phyloP scores from a whole-genome alignment of 108 stramenopile species.

The Poteriospumella lacustris region DNA sequence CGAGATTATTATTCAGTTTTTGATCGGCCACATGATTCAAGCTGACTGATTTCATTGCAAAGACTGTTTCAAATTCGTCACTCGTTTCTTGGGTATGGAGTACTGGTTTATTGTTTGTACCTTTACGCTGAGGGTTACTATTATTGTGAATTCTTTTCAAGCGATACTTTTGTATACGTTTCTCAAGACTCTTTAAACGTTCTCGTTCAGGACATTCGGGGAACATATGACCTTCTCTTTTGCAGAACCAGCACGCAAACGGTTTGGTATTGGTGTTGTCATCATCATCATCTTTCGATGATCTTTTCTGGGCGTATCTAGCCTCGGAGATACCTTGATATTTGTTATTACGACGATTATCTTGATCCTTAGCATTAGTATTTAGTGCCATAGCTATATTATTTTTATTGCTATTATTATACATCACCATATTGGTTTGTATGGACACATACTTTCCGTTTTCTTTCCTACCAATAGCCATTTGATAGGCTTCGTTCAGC shows the following conservation, averaged over 20 bases:
- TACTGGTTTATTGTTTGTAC: constrained; percentile 8
- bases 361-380: constrained; percentile 8
- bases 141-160: constrained; percentile 9
- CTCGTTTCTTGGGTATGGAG: constrained; percentile 6
- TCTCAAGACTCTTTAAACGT: constrained; percentile 8
- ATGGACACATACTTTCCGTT: constrained; percentile 7
- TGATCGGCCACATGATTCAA: constrained; percentile 1
- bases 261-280: constrained; percentile 2
- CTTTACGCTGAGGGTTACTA: constrained; percentile 7
- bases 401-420: constrained; percentile 10
- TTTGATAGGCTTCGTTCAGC: constrained; percentile 7
- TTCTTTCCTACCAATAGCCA: constrained; percentile 7
- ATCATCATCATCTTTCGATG: constrained; percentile 8
- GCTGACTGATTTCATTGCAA: constrained; percentile 7
- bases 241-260: constrained; percentile 6
- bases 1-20: too few species aligned
- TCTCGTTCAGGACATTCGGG: constrained; percentile 6
- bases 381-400: constrained; percentile 8
- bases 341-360: constrained; percentile 9
- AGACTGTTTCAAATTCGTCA: constrained; percentile 8
- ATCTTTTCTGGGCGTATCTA: constrained; percentile 7
- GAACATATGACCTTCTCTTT: constrained; percentile 8
- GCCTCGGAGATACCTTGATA: constrained; percentile 2
- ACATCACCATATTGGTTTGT: constrained; percentile 8
- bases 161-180: constrained; percentile 8